Evolutionary conservation across 495 filamentous ascomycete genomes (phyloP), one percentile per base, ranked within the genome.

Genomic region (Tuber microsphaerosporum): DNA sequence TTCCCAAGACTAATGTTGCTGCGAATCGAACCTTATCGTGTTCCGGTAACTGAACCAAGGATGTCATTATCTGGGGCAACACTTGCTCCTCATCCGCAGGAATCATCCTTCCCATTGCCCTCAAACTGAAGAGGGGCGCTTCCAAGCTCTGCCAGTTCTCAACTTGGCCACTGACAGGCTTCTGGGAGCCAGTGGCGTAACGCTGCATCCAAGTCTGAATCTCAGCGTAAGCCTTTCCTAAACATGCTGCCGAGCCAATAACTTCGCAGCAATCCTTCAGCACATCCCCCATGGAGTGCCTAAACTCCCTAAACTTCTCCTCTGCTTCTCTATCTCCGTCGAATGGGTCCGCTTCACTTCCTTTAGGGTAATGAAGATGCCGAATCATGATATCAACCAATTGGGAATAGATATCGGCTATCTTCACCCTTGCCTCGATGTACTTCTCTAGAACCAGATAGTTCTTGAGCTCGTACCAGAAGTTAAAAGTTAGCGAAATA

Each of bases 381-480:
- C 90, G 90, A 75, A 98, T 89, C 88, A 99, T 93, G 81, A 98
- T 89, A 83, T 97, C 94, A 70, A 98, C 94, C 44, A 99, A 86
- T 82, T 91, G 89, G 9, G 92, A 90, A 84, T 92, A 98, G 70
- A 97, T 86, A 75, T 94, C 92, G 45, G 91, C 86, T 77, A 91
- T 91, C 74, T 90, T 86, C 73, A 91, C 80, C 43, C 94, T 89
- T 22, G 94, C 91, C 74, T 93, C 87, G n/a, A 90, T 91, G 81
- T 97, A 98, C 75, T 90, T 91, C 10, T 97, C 94, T 46, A 98
- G 84, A 10, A 93, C 92, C 45, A 98, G 86, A 81, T 97, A 97
- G 85, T 97, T 93, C 86, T 99, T 99, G 73, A 99, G 86, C 83
- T 99, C 95, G 84, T 96, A 98, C 95, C 95, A 99, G 85, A 98